Conservation (phyloP, 1,284 basidiomycete genomes). For the Cryptococcus floricola region DNA sequence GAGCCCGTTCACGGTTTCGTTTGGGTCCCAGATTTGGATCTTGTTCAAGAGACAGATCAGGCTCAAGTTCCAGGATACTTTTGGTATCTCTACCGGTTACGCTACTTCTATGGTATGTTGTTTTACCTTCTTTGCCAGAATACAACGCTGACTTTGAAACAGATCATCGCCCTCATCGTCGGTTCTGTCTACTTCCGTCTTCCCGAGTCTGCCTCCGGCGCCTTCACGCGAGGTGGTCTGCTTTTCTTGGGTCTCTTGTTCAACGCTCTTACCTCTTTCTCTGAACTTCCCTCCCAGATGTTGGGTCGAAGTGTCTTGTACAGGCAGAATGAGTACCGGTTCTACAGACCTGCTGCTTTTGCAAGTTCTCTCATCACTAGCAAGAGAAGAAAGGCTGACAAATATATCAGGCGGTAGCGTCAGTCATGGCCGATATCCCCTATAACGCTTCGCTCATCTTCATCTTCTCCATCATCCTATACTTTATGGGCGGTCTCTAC, state of each 20-base stretch:
- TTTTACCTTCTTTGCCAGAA: too few species aligned
- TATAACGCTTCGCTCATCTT: constrained; percentile 53
- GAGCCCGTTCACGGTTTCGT: constrained; percentile 81
- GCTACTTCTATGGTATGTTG: constrained; percentile 51
- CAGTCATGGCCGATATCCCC: constrained; percentile 52
- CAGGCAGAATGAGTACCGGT: constrained; percentile 67
- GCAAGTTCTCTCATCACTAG: not conserved
- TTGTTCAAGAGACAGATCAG: constrained; percentile 69
- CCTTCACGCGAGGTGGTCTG: constrained; percentile 81
- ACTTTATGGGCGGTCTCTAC: constrained; percentile 50
- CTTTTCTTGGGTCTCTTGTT: constrained; percentile 73
- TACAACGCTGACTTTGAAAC: not conserved
- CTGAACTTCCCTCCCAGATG: constrained; percentile 56
- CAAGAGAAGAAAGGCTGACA: not conserved
- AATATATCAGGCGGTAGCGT: constrained; percentile 26
- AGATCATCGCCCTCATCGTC: constrained; percentile 60
- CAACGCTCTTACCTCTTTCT: constrained; percentile 51
- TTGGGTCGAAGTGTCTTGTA: constrained; percentile 67
- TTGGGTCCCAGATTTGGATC: constrained; percentile 67
- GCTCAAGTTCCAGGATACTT: constrained; percentile 68
- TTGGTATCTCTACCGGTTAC: constrained; percentile 72
- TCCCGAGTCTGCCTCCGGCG: constrained; percentile 68
- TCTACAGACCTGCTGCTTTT: constrained; percentile 63
- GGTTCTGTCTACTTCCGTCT: constrained; percentile 72
- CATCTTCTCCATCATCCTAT: constrained; percentile 52